These are phyloP conservation scores for Trifolium subterraneum DNA, from an alignment of 306 rosid genomes.

Conservation along the genomic window DNA sequence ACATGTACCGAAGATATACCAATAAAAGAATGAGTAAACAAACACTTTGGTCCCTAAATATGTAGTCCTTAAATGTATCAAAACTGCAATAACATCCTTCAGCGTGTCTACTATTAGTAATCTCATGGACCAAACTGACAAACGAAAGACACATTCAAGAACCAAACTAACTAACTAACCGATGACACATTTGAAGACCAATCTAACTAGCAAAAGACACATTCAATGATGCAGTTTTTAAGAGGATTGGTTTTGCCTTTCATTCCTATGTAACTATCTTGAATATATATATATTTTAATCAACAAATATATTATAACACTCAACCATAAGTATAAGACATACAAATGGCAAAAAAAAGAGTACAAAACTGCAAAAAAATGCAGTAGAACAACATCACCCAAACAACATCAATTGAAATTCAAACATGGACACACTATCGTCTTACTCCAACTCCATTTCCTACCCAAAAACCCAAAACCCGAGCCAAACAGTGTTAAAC, in stretches of 20 bases:
- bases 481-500: no score
- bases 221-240: not conserved
- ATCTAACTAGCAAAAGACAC: not conserved
- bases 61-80: not conserved
- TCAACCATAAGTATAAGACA: no score
- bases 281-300: not conserved
- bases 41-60: not conserved
- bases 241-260: no score
- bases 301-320: no score
- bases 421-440: no score
- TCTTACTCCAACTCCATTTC: no score
- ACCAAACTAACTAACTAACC: not conserved
- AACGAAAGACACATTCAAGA: not conserved
- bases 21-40: not conserved
- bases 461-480: no score
- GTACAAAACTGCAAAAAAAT: no score
- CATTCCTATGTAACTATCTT: no score
- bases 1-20: slow-evolving; percentile 7
- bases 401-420: no score
- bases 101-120: not conserved
- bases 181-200: not conserved
- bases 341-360: no score
- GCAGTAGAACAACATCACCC: no score
- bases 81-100: not conserved
- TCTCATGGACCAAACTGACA: not conserved